phyloP scores from a whole-genome alignment of 2,329 filamentous ascomycete genomes.

The Stachybotrys elegans region DNA sequence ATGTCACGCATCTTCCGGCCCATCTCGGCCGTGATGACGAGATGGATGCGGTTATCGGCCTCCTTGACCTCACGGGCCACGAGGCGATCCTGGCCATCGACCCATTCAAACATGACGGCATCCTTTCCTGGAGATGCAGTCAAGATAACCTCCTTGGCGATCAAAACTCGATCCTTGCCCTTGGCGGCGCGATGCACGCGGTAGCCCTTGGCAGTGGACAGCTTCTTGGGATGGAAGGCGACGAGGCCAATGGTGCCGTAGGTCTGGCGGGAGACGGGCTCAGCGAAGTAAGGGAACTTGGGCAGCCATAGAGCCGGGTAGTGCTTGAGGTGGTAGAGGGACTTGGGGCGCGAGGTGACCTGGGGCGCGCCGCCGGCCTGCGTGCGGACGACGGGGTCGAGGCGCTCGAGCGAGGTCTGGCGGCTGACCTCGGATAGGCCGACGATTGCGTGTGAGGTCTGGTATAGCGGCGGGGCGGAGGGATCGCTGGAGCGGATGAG shows the following conservation, averaged over 20 bases:
- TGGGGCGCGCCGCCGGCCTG: constrained; percentile 16
- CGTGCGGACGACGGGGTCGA: constrained; percentile 23
- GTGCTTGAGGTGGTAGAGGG: constrained; percentile 30
- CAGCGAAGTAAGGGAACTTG: constrained; percentile 26
- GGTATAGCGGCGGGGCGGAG: constrained; percentile 25
- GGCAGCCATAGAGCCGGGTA: constrained; percentile 19
- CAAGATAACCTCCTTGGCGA: constrained; percentile 21
- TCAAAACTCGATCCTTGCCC: constrained; percentile 15
- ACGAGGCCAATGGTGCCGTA: constrained; percentile 23
- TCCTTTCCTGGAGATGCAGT: constrained; percentile 19
- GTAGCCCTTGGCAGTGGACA: constrained; percentile 18
- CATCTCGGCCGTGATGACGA: constrained; percentile 27
- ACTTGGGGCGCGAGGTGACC: constrained; percentile 21
- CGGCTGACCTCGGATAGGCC: constrained; percentile 26
- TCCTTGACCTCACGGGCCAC: constrained; percentile 26
- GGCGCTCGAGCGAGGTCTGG: constrained; percentile 22
- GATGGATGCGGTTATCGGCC: constrained; percentile 18
- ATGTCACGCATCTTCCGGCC: constrained; percentile 22
- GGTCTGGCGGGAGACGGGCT: constrained; percentile 21
- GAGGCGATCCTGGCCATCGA: constrained; percentile 17
- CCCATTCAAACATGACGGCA: constrained; percentile 27
- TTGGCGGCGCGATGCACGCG: constrained; percentile 23
- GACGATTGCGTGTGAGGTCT: constrained; percentile 28
- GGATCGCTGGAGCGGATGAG: constrained; percentile 26
- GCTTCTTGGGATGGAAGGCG: constrained; percentile 15